These are phyloP conservation scores for Yarrowia galli DNA, from an alignment of 1,139 yeast species.

Conservation along the genomic window DNA sequence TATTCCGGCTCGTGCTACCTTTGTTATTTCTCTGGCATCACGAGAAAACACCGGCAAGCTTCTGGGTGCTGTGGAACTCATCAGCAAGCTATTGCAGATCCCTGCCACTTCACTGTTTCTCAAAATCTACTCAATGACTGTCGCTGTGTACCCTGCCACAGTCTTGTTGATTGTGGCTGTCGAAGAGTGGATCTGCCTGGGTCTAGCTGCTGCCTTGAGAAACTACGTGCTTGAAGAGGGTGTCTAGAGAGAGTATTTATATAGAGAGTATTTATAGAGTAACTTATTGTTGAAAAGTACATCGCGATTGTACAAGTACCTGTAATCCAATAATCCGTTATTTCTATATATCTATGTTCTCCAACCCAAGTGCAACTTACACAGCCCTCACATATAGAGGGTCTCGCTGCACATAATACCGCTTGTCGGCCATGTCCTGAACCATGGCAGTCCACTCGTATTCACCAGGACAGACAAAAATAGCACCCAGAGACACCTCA, in stretches of 20 bases:
- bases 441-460: conserved; percentile 80
- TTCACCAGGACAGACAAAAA: conserved; percentile 72
- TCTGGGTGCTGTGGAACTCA: conserved; percentile 26
- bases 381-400: conserved; percentile 51
- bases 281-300: neutral
- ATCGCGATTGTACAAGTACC: too few species aligned
- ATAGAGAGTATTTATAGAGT: conserved; percentile 1
- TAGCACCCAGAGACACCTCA: conserved; percentile 60
- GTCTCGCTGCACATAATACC: conserved; percentile 48
- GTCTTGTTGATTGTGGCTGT: conserved; percentile 21
- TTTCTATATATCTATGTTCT: neutral
- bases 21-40: conserved; percentile 14
- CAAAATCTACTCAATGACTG: conserved; percentile 19
- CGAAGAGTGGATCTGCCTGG: conserved; percentile 30
- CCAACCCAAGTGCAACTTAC: too few species aligned
- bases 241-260: neutral
- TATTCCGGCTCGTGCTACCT: conserved; percentile 28
- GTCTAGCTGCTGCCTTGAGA: conserved; percentile 3
- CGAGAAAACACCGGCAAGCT: conserved; percentile 29
- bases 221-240: conserved; percentile 27
- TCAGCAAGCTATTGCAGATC: conserved; percentile 17
- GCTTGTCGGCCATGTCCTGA: conserved; percentile 53
- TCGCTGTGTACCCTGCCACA: conserved; percentile 28
- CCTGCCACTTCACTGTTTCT: conserved; percentile 12
- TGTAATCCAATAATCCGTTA: neutral